Evolutionary conservation across 192 early-diverging fungal species (phyloP).

Genomic region (Backusella tuberculispora): DNA sequence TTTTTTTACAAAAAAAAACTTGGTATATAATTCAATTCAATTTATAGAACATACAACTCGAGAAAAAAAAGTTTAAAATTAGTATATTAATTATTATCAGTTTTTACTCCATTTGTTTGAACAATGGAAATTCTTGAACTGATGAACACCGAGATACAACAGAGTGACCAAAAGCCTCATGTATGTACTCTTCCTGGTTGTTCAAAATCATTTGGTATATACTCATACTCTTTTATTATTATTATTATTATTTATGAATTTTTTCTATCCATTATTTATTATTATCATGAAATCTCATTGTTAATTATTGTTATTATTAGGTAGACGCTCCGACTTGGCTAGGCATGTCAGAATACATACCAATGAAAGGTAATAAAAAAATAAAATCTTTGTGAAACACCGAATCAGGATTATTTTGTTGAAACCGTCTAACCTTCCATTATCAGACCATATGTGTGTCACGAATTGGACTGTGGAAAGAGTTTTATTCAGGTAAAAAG

Average conservation of each 20-base stretch:
- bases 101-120: not conserved
- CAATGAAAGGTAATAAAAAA: conserved; percentile 60
- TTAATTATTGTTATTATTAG: conserved; percentile 29
- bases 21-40: not conserved
- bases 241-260: not conserved
- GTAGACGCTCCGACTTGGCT: conserved; percentile 68
- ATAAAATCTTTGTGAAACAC: not conserved
- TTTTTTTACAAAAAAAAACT: not conserved
- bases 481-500: conserved; percentile 69
- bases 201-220: conserved; percentile 62
- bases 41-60: not conserved
- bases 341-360: conserved; percentile 80
- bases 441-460: conserved; percentile 67
- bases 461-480: conserved; percentile 67
- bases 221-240: not conserved
- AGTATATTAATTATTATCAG: not conserved
- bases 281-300: not conserved
- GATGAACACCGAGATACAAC: conserved; percentile 52
- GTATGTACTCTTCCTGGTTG: conserved; percentile 63
- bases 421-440: conserved; percentile 18
- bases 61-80: not conserved
- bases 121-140: conserved; percentile 51
- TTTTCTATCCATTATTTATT: not conserved
- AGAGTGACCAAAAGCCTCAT: conserved; percentile 56
- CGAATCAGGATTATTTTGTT: conserved; percentile 10